Conservation (phyloP, 2,329 filamentous ascomycete species). For the Penicillium brevicompactum region DNA sequence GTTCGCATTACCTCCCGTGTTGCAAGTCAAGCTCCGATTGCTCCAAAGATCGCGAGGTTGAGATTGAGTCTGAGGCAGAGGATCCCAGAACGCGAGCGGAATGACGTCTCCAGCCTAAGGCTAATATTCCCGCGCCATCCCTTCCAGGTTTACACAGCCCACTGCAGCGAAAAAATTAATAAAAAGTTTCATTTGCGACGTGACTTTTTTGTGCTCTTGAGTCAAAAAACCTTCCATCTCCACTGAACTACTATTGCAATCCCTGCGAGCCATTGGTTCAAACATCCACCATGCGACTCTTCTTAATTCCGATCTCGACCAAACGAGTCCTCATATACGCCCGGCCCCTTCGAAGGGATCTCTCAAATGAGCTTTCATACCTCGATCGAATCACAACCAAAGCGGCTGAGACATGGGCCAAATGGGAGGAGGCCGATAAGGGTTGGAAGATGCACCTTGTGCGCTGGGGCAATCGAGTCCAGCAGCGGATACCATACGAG, state of each 20-base stretch:
- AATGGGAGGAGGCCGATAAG: slow-evolving; percentile 80
- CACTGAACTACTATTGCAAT: background rate
- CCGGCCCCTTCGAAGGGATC: slow-evolving; percentile 67
- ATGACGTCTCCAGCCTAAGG: slow-evolving; percentile 9
- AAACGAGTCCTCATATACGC: slow-evolving; percentile 90
- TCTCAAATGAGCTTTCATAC: slow-evolving; percentile 57
- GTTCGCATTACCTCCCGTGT: slow-evolving; percentile 26
- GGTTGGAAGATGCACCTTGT: slow-evolving; percentile 91
- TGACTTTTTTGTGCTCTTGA: background rate
- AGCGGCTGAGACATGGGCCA: slow-evolving; percentile 76
- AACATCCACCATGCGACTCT: slow-evolving; percentile 74
- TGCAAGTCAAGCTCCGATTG: background rate
- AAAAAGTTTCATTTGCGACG: slow-evolving; percentile 1
- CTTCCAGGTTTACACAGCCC: slow-evolving; percentile 1
- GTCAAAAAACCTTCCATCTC: background rate
- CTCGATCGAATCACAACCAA: slow-evolving; percentile 71
- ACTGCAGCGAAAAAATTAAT: slow-evolving; percentile 1
- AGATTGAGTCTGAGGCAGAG: background rate
- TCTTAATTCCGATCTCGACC: slow-evolving; percentile 89
- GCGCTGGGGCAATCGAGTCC: slow-evolving; percentile 79
- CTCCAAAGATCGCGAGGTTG: background rate
- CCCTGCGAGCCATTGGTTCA: background rate
- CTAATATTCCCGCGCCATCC: slow-evolving; percentile 8
- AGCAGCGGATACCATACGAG: slow-evolving; percentile 88
- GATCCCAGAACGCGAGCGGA: slow-evolving; percentile 1